Evolutionary conservation across 1,284 basidiomycete species (phyloP).

Genomic region (Chalciporus sp.): DNA sequence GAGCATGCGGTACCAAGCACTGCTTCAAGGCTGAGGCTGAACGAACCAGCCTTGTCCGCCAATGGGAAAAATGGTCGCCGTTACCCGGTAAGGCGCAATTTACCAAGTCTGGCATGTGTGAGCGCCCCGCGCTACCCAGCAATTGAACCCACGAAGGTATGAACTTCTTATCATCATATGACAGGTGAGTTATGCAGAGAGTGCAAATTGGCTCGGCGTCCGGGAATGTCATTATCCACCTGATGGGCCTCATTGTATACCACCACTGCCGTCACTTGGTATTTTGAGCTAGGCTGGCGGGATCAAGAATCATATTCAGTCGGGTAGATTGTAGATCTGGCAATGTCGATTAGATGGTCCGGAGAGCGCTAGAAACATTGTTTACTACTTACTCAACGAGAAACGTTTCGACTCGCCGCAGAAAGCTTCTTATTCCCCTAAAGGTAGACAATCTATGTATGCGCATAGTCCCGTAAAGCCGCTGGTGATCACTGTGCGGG

Average conservation of each 20-base stretch:
- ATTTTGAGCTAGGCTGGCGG: neutral
- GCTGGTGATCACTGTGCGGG: neutral
- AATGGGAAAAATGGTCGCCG: slow-evolving; percentile 25
- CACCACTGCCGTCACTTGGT: slow-evolving; percentile 12
- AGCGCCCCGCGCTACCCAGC: slow-evolving; percentile 13
- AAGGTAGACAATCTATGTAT: neutral
- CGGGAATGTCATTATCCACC: slow-evolving; percentile 18
- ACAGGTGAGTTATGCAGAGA: slow-evolving; percentile 6
- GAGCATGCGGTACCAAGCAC: slow-evolving; percentile 6
- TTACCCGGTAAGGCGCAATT: slow-evolving; percentile 19
- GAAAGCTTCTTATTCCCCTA: neutral
- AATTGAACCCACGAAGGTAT: slow-evolving; percentile 16
- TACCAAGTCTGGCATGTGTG: slow-evolving; percentile 23
- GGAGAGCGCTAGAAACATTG: slow-evolving; percentile 5
- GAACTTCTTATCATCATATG: slow-evolving; percentile 16
- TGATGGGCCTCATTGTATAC: neutral
- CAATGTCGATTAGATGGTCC: slow-evolving; percentile 10
- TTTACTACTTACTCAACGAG: neutral
- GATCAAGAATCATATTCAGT: slow-evolving; percentile 3
- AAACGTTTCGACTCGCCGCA: neutral
- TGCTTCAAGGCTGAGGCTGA: slow-evolving; percentile 5
- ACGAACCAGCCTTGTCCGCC: neutral
- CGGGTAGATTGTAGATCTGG: slow-evolving; percentile 23
- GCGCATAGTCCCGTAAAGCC: neutral
- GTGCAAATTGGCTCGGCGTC: slow-evolving; percentile 8